Evolutionary conservation across 1,284 basidiomycete species (phyloP).

Genomic region (Rhodotorula sp.): DNA sequence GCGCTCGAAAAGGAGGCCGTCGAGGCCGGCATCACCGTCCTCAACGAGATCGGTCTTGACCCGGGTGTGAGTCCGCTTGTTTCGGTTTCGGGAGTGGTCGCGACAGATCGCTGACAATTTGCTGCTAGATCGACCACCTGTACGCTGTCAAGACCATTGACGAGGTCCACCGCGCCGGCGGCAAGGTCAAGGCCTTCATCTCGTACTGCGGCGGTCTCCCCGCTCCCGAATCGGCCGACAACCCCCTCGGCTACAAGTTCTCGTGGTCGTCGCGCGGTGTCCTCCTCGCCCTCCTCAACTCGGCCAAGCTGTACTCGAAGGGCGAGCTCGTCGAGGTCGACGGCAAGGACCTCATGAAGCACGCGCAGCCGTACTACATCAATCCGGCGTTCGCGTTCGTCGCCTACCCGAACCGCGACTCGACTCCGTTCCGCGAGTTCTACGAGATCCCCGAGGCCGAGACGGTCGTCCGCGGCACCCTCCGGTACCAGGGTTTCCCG

Average conservation of each 20-base stretch:
- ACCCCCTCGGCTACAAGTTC: slow-evolving; percentile 99
- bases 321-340: slow-evolving; percentile 65
- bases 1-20: slow-evolving; percentile 80
- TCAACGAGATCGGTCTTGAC: slow-evolving; percentile 98
- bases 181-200: slow-evolving; percentile 92
- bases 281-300: slow-evolving; percentile 89
- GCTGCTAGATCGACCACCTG: slow-evolving; percentile 73
- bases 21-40: slow-evolving; percentile 85
- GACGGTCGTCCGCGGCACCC: slow-evolving; percentile 86
- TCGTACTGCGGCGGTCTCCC: slow-evolving; percentile 97
- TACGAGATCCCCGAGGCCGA: slow-evolving; percentile 94
- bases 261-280: slow-evolving; percentile 98
- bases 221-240: slow-evolving; percentile 80
- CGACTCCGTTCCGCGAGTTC: slow-evolving; percentile 72
- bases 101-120: slow-evolving; percentile 12
- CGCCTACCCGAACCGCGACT: slow-evolving; percentile 96
- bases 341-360: slow-evolving; percentile 71
- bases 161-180: slow-evolving; percentile 89
- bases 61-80: slow-evolving; percentile 58
- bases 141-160: slow-evolving; percentile 96
- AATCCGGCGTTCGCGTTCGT: slow-evolving; percentile 81
- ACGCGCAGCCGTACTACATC: slow-evolving; percentile 92
- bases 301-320: slow-evolving; percentile 73
- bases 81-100: no score
- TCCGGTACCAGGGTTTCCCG: slow-evolving; percentile 98